Conservation (phyloP, 2,329 filamentous ascomycete species). For the Sclerotiophoma versabilis region DNA sequence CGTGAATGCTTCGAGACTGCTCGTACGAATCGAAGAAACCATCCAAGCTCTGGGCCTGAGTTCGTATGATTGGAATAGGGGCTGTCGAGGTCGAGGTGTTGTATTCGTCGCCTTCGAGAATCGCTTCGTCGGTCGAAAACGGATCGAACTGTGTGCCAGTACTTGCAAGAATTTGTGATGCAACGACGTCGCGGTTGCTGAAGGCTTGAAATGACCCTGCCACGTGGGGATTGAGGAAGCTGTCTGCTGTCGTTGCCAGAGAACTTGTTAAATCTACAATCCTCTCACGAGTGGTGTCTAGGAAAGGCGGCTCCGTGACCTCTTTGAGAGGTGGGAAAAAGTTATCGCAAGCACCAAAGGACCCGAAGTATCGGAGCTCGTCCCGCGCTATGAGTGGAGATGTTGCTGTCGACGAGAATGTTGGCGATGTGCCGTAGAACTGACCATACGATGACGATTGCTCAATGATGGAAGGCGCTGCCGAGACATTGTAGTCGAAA, state of each 20-base stretch:
- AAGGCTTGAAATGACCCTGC: slow-evolving; percentile 39
- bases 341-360: slow-evolving; percentile 34
- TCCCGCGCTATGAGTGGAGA: slow-evolving; percentile 34
- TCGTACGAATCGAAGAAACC: slow-evolving; percentile 22
- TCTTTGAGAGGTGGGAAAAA: slow-evolving; percentile 24
- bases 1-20: slow-evolving; percentile 10
- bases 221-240: slow-evolving; percentile 40
- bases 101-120: slow-evolving; percentile 34
- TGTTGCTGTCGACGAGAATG: slow-evolving; percentile 35
- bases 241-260: slow-evolving; percentile 30
- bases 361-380: slow-evolving; percentile 28
- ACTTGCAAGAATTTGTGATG: slow-evolving; percentile 39
- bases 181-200: slow-evolving; percentile 36
- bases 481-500: slow-evolving; percentile 38
- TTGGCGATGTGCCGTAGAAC: slow-evolving; percentile 34
- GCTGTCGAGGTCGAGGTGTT: slow-evolving; percentile 24
- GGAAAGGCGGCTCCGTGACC: slow-evolving; percentile 28
- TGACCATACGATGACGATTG: slow-evolving; percentile 34
- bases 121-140: slow-evolving; percentile 37
- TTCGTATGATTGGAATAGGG: slow-evolving; percentile 43
- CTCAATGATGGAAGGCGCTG: slow-evolving; percentile 38
- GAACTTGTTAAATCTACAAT: slow-evolving; percentile 30
- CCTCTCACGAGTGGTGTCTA: slow-evolving; percentile 33
- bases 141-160: slow-evolving; percentile 42
- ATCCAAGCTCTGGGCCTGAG: slow-evolving; percentile 25